Evolutionary conservation across 1,284 basidiomycete species (phyloP), one percentile per base, ranked within the genome.

Genomic region (Sanghuangporus sanghuang): DNA sequence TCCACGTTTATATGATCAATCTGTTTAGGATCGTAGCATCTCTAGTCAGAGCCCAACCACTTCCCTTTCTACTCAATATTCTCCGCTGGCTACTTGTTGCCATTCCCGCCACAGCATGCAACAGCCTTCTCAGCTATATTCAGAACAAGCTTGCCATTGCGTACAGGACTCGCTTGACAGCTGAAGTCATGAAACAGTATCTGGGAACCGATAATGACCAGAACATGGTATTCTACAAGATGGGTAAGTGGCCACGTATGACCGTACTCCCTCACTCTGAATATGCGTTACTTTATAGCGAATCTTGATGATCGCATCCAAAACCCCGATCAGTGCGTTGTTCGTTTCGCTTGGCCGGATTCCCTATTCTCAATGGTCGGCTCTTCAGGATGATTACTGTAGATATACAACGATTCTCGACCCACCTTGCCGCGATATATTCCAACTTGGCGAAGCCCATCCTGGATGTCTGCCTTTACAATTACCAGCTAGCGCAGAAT

Each of bases 91-190:
- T 98, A 55, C 78, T 93, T 14, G 90, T 98, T 42, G 96, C 96
- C n/a, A 86, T 98, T 59, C 95, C 95, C 0, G 94, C 95, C 1
- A 98, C 96, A 35, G 96, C 95, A 84, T 96, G 93, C 36, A 99
- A 99, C 74, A 95, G 93, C 67, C 96, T 95, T 92, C 83, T 98
- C 57, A 90, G 89, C 68, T 98, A 93, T 73, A 84, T 98, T 16
- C 96, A 98, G 75, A 95, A 87, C 74, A 96, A 97, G 75, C 84
- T 99, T 12, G 90, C 94, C 0, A 87, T 98, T 50, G 93, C 94
- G 1, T 98, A 97, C 74, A 85, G 96, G 18, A 94, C 93, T 0
- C 84, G 95, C 66, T 79, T 98, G 44, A 98, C 96, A 0, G 81
- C 86, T 55, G 85, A 92, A 68, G 89, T 96, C 1, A 85, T 98